Conservation (phyloP, 306 rosid species). For the Fragaria ananassa region DNA sequence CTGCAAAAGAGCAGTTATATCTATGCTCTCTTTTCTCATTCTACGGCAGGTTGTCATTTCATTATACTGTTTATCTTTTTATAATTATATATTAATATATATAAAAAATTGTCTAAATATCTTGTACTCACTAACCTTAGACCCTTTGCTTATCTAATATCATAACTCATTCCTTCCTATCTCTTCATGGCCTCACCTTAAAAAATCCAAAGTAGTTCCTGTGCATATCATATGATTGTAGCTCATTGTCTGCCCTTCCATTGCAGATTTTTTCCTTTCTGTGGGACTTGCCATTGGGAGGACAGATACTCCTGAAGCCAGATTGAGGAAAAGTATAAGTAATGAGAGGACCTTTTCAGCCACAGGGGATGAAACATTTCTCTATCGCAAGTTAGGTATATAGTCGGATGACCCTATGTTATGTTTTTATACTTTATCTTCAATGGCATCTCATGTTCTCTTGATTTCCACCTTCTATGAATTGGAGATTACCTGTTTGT, state of each 20-base stretch:
- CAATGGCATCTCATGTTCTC: neutral
- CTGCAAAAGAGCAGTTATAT: constrained; percentile 64
- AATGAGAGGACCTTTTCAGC: constrained; percentile 91
- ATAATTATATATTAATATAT: neutral
- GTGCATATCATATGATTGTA: neutral
- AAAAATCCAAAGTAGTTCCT: neutral
- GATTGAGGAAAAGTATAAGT: constrained; percentile 80
- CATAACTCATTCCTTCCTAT: neutral
- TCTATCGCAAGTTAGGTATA: constrained; percentile 59
- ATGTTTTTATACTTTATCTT: neutral
- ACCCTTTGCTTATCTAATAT: neutral
- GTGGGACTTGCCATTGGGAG: constrained; percentile 90
- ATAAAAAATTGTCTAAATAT: neutral
- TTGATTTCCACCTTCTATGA: neutral
- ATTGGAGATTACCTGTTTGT: neutral
- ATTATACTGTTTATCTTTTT: neutral
- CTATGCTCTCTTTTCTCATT: constrained; percentile 74
- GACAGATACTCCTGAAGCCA: constrained; percentile 62
- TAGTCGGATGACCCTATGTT: constrained; percentile 23
- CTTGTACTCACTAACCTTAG: neutral
- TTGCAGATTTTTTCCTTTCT: constrained; percentile 79
- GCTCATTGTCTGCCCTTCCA: neutral
- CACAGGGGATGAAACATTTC: constrained; percentile 53
- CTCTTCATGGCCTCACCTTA: neutral
- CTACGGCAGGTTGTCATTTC: constrained; percentile 63